These are phyloP conservation scores for Avena insularis DNA, from an alignment of 176 grass and related monocot species.

Conservation along the genomic window DNA sequence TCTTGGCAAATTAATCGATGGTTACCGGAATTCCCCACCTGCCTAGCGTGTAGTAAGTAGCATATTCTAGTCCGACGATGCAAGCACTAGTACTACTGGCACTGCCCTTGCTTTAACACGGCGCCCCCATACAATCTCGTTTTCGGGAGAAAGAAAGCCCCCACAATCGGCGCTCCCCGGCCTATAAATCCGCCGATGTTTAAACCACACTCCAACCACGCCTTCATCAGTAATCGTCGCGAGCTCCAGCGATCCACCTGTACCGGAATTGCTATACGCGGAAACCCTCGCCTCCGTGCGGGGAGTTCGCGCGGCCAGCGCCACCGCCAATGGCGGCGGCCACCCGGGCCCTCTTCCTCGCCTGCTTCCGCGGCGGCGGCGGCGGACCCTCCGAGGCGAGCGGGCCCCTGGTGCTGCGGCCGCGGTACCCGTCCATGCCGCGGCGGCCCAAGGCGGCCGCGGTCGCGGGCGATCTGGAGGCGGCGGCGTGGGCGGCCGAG, in stretches of 20 bases:
- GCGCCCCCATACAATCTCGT: background rate
- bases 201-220: background rate
- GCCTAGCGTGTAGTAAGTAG: background rate
- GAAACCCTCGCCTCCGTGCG: background rate
- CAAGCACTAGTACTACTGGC: background rate
- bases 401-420: slow-evolving; percentile 57
- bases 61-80: background rate
- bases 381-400: slow-evolving; percentile 40
- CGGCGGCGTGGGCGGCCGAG: slow-evolving; percentile 32
- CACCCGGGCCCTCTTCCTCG: slow-evolving; percentile 41
- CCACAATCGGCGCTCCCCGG: background rate
- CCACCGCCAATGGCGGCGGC: slow-evolving; percentile 22
- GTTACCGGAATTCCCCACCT: slow-evolving; percentile 3
- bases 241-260: background rate
- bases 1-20: background rate
- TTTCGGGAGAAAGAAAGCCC: background rate
- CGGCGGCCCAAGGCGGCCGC: slow-evolving; percentile 52
- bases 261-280: background rate
- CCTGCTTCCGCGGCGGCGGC: slow-evolving; percentile 57
- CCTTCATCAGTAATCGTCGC: background rate
- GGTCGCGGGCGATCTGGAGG: slow-evolving; percentile 55
- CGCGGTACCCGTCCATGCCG: slow-evolving; percentile 77
- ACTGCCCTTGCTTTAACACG: slow-evolving; percentile 12
- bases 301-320: no score
- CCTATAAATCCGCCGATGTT: slow-evolving; percentile 29